Conservation (phyloP, 176 grass and related monocot genomes). For the Miscanthus lutarioriparius region DNA sequence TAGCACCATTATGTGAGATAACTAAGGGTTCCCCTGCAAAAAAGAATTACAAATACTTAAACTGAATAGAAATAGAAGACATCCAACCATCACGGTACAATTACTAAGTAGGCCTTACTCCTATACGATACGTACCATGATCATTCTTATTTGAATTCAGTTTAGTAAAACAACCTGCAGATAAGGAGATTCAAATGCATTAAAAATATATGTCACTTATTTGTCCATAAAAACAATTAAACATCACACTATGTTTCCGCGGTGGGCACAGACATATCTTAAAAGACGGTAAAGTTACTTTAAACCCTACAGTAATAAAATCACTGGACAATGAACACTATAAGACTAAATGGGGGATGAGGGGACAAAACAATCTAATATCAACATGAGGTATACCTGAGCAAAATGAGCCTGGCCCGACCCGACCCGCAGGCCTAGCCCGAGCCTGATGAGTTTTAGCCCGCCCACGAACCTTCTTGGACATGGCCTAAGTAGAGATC, state of each 20-base stretch:
- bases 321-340: not conserved
- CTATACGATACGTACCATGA: slow-evolving; percentile 64
- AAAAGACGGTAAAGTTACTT: not conserved
- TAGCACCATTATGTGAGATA: slow-evolving; percentile 86
- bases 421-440: too few species aligned
- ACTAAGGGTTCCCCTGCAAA: slow-evolving; percentile 58
- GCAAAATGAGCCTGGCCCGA: too few species aligned
- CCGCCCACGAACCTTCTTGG: too few species aligned
- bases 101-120: slow-evolving; percentile 18
- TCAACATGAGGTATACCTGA: too few species aligned
- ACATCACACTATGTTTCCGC: not conserved
- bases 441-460: too few species aligned
- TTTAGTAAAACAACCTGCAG: slow-evolving; percentile 78
- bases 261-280: not conserved
- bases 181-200: slow-evolving; percentile 38
- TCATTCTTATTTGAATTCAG: slow-evolving; percentile 48
- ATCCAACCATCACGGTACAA: not conserved
- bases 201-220: not conserved
- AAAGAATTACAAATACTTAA: slow-evolving; percentile 18
- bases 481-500: too few species aligned
- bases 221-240: not conserved
- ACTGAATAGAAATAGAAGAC: not conserved
- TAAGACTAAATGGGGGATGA: not conserved
- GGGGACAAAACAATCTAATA: not conserved
- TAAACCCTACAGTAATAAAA: not conserved